Evolutionary conservation across 805 yeast species (phyloP).

Genomic region (Spencermartinsiella europaea): DNA sequence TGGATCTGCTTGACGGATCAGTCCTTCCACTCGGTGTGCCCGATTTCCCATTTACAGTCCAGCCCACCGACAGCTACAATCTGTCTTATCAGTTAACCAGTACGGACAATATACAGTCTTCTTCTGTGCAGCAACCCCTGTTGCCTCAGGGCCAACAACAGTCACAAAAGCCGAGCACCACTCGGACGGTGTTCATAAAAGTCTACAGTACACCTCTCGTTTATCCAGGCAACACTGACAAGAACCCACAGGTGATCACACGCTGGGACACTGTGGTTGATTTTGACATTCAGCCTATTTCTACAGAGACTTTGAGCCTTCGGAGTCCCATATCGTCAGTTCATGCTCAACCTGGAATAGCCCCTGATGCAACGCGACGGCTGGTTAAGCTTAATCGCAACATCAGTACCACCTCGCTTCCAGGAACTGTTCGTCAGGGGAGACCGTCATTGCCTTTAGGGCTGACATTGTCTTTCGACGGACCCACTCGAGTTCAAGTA

Average conservation of each 20-base stretch:
- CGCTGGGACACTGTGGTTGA: slow-evolving; percentile 38
- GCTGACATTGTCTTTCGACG: slow-evolving; percentile 49
- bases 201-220: neutral
- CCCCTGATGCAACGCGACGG: neutral
- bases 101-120: slow-evolving; percentile 1
- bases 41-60: slow-evolving; percentile 27
- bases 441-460: neutral
- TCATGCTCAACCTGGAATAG: neutral
- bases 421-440: neutral
- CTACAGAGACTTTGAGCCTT: neutral
- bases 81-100: slow-evolving; percentile 26
- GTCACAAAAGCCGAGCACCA: neutral
- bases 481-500: slow-evolving; percentile 53
- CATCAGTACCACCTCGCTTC: neutral
- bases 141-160: slow-evolving; percentile 1
- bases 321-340: slow-evolving; percentile 1
- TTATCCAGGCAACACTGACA: neutral
- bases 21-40: slow-evolving; percentile 19
- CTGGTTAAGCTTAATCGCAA: neutral
- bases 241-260: slow-evolving; percentile 23
- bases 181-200: neutral
- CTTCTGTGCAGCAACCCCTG: slow-evolving; percentile 7
- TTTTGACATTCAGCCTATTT: slow-evolving; percentile 15
- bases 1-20: slow-evolving; percentile 25
- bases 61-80: slow-evolving; percentile 26